These are phyloP conservation scores for Rubia tinctorum DNA, from an alignment of 305 asterid genomes.

Conservation along the genomic window DNA sequence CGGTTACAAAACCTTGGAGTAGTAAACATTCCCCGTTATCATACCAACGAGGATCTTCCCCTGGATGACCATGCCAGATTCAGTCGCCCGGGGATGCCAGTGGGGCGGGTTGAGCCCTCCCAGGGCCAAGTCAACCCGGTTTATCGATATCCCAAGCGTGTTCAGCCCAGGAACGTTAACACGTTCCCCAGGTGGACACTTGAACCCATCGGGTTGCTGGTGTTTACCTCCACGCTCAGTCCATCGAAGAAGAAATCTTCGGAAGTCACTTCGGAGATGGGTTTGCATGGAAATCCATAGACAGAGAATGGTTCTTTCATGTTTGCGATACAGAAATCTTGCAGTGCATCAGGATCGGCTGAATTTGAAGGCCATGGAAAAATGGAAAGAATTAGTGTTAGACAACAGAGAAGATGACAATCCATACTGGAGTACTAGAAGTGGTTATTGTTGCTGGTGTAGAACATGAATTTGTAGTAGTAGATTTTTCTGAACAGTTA, in stretches of 20 bases:
- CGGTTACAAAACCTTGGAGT: slow-evolving; percentile 32
- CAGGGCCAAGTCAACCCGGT: slow-evolving; percentile 6
- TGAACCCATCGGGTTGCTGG: neutral
- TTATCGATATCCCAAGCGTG: slow-evolving; percentile 14
- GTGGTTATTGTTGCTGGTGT: neutral
- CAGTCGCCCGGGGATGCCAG: slow-evolving; percentile 4
- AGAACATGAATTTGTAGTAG: neutral
- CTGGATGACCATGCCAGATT: slow-evolving; percentile 35
- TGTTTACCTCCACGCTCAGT: neutral
- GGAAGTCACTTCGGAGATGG: neutral
- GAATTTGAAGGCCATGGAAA: slow-evolving; percentile 29
- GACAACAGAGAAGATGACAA: neutral
- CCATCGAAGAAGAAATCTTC: slow-evolving; percentile 18
- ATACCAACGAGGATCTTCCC: slow-evolving; percentile 16
- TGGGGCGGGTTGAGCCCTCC: slow-evolving; percentile 19
- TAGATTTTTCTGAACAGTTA: neutral
- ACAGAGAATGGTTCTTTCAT: slow-evolving; percentile 12
- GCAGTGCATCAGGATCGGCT: slow-evolving; percentile 56
- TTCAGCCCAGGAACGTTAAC: slow-evolving; percentile 8
- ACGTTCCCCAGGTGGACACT: neutral
- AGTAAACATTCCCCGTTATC: slow-evolving; percentile 27
- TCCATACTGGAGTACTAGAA: neutral
- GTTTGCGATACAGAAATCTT: slow-evolving; percentile 59
- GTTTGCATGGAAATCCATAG: slow-evolving; percentile 45
- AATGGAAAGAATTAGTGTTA: neutral